A percentile compares a stretch with the other conserved stretches of the same genome.
Evolutionary conservation across 345 rosid genomes (phyloP).

Genomic region (Euphorbia tirucalli): DNA sequence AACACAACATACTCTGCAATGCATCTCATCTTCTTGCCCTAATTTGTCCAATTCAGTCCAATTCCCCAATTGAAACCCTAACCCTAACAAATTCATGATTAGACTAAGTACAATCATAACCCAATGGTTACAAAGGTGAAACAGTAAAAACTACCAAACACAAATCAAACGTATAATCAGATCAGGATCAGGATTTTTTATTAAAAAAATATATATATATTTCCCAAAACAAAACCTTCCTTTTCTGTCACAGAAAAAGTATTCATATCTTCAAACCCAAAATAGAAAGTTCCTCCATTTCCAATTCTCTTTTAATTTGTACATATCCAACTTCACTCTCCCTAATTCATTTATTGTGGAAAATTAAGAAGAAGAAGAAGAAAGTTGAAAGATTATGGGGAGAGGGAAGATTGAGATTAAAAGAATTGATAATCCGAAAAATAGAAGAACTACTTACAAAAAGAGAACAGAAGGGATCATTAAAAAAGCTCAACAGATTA

Average conservation of each 20-base stretch:
- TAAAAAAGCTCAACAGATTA: constrained; percentile 76
- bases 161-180: constrained; percentile 10
- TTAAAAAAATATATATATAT: constrained; percentile 36
- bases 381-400: constrained; percentile 40
- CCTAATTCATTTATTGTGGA: constrained; percentile 10
- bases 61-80: background rate
- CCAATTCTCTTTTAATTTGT: constrained; percentile 18
- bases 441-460: constrained; percentile 69
- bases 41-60: too few species aligned
- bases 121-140: constrained; percentile 37
- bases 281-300: constrained; percentile 28
- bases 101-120: constrained; percentile 7
- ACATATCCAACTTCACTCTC: constrained; percentile 16
- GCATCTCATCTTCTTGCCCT: too few species aligned
- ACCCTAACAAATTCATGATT: constrained; percentile 5
- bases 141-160: constrained; percentile 22
- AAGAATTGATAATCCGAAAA: constrained; percentile 73
- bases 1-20: too few species aligned
- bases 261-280: constrained; percentile 37
- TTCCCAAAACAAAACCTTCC: constrained; percentile 44
- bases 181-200: too few species aligned
- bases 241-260: constrained; percentile 54
- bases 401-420: constrained; percentile 82
- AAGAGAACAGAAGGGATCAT: constrained; percentile 72
- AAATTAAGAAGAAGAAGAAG: constrained; percentile 7